phyloP scores from a whole-genome alignment of 768 basidiomycete species.

The Lactarius pseudohatsudake region DNA sequence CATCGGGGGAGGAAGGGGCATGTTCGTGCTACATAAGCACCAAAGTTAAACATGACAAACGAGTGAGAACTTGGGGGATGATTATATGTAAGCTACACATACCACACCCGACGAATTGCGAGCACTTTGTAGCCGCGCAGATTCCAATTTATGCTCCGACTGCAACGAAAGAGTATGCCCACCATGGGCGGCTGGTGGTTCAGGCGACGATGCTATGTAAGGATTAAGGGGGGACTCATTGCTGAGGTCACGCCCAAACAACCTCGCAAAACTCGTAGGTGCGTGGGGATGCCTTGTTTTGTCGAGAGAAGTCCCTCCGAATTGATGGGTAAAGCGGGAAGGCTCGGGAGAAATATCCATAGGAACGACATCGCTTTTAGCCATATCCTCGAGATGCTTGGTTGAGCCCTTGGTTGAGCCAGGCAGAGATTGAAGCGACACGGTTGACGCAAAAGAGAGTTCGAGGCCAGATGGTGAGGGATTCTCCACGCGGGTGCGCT shows the following conservation, averaged over 20 bases:
- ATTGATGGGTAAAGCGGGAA: slow-evolving; percentile 33
- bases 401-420: slow-evolving; percentile 44
- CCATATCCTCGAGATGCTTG: slow-evolving; percentile 48
- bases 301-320: slow-evolving; percentile 35
- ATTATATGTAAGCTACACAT: slow-evolving; percentile 31
- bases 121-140: slow-evolving; percentile 30
- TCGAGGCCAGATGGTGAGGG: slow-evolving; percentile 77
- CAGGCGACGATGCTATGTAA: slow-evolving; percentile 37
- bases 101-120: slow-evolving; percentile 29
- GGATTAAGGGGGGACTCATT: slow-evolving; percentile 42
- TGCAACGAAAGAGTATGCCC: slow-evolving; percentile 52
- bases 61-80: slow-evolving; percentile 4
- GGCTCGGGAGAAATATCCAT: slow-evolving; percentile 85
- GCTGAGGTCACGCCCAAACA: slow-evolving; percentile 75
- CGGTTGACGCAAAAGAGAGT: slow-evolving; percentile 77
- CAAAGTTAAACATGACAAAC: slow-evolving; percentile 29
- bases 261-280: slow-evolving; percentile 60
- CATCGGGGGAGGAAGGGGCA: slow-evolving; percentile 48
- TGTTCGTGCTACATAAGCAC: slow-evolving; percentile 37
- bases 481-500: slow-evolving; percentile 53
- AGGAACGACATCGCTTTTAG: slow-evolving; percentile 48
- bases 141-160: slow-evolving; percentile 47
- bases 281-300: slow-evolving; percentile 56
- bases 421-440: slow-evolving; percentile 72
- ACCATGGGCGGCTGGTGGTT: slow-evolving; percentile 46